Evolutionary conservation across 257 asterid species (phyloP), one percentile per base, ranked within the genome.

Genomic region (Salvia miltiorrhiza): DNA sequence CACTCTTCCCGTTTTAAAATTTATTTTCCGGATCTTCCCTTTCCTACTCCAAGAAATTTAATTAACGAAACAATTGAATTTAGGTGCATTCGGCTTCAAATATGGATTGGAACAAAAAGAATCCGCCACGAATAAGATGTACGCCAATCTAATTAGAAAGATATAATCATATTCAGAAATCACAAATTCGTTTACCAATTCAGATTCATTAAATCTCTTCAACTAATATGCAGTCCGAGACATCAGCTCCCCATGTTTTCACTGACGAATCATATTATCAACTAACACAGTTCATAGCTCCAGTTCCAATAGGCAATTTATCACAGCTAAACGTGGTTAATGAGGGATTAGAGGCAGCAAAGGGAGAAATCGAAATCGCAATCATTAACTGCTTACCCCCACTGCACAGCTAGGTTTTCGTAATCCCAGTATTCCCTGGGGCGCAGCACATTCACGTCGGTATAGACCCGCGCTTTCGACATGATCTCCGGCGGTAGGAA

Each of bases 341-440:
- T 17, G 7, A 37, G 11, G 21, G 32, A 40, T 11, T 26, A 44
- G 21, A 43, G 44, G 19, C 52, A 13, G 28, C 14, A 39, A 66
- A 9, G n/a, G n/a, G n/a, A 26, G 9, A 10, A 7, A 43, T n/a
- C n/a, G 17, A 55, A 55, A 43, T 23, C 24, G 11, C 24, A 13
- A 26, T 9, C 20, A 26, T 28, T 1, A 60, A 24, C 17, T 19
- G 20, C 73, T 74, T 82, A 86, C 92, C 90, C 90, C 90, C 92
- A 86, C 72, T 82, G 90, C 54, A 86, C 87, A 53, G 85, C 68
- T 70, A 85, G 90, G 72, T 89, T 81, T 70, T 77, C 92, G 65
- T 85, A 88, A 77, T 82, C 88, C 87, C 92, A 88, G 71, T 88
- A 88, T 57, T 88, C 95, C 61, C 79, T 85, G 49, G 93, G 95